A percentile compares a stretch with the other conserved stretches of the same genome.
Evolutionary conservation across 2,329 filamentous ascomycete species (phyloP).

Genomic region (Penicillium sp.): DNA sequence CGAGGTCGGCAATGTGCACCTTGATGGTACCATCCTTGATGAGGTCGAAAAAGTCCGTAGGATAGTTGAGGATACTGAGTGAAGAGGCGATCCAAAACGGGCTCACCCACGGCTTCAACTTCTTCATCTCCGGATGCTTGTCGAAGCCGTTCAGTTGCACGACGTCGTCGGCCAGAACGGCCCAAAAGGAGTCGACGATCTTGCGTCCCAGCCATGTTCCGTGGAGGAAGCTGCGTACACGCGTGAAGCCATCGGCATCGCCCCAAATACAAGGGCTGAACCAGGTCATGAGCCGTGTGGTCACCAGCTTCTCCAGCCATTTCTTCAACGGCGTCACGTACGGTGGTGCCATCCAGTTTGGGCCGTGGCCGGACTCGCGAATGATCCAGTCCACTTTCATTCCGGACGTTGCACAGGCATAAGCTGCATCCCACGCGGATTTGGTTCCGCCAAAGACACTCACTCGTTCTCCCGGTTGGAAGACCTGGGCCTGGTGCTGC

Average conservation of each 20-base stretch:
- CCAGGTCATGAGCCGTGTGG: conserved; percentile 65
- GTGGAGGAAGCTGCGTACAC: conserved; percentile 48
- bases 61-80: conserved; percentile 60
- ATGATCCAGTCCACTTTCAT: conserved; percentile 46
- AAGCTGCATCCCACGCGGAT: conserved; percentile 60
- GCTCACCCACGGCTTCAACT: conserved; percentile 45
- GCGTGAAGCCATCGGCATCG: conserved; percentile 54
- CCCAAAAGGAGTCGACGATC: conserved; percentile 52
- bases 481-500: conserved; percentile 28
- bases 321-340: conserved; percentile 65
- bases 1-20: conserved; percentile 54
- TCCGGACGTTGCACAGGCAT: conserved; percentile 52
- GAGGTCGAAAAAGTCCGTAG: conserved; percentile 54
- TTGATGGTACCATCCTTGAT: conserved; percentile 52
- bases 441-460: conserved; percentile 60
- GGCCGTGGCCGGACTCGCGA: conserved; percentile 40
- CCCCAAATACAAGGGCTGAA: conserved; percentile 73
- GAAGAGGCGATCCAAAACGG: conserved; percentile 53
- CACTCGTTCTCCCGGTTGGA: conserved; percentile 31
- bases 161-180: conserved; percentile 47
- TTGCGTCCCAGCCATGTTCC: conserved; percentile 50
- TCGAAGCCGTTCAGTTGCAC: conserved; percentile 47
- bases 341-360: conserved; percentile 37
- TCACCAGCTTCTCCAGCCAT: conserved; percentile 64
- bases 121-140: conserved; percentile 41